Percentiles rank a stretch among this genome's conserved stretches.
These are phyloP conservation scores for Didymella pinodella DNA, from an alignment of 2,329 filamentous ascomycete species.

Conservation along the genomic window DNA sequence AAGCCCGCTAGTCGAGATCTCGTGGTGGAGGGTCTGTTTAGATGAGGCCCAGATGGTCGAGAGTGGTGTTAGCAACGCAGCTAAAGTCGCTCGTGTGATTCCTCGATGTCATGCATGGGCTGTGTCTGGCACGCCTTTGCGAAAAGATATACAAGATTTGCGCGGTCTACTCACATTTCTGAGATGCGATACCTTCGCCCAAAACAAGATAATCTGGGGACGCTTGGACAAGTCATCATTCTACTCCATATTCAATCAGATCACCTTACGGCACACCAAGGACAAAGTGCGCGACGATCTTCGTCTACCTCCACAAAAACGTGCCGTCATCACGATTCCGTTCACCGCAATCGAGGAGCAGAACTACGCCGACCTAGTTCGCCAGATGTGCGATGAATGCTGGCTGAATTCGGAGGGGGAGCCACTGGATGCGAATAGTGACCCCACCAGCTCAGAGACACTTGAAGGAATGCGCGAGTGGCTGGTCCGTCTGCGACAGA, in stretches of 20 bases:
- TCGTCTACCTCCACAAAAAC: slow-evolving; percentile 79
- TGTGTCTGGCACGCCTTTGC: slow-evolving; percentile 88
- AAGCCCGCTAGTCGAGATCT: slow-evolving; percentile 80
- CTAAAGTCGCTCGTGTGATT: slow-evolving; percentile 78
- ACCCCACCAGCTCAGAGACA: slow-evolving; percentile 63
- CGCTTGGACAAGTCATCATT: slow-evolving; percentile 74
- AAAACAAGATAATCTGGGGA: slow-evolving; percentile 71
- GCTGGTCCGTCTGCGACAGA: slow-evolving; percentile 80
- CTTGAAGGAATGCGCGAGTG: slow-evolving; percentile 80
- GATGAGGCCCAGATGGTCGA: slow-evolving; percentile 93
- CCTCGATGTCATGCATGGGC: slow-evolving; percentile 90
- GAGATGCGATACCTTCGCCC: slow-evolving; percentile 77
- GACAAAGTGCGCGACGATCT: slow-evolving; percentile 80
- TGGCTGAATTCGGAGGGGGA: slow-evolving; percentile 70
- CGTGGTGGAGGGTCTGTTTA: slow-evolving; percentile 84
- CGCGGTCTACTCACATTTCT: slow-evolving; percentile 84
- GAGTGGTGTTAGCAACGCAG: slow-evolving; percentile 83
- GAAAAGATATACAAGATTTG: slow-evolving; percentile 79
- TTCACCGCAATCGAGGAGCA: slow-evolving; percentile 92
- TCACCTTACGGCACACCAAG: slow-evolving; percentile 88
- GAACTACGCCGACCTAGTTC: slow-evolving; percentile 79
- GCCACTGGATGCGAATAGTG: slow-evolving; percentile 69
- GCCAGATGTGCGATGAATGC: slow-evolving; percentile 75
- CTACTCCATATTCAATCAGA: slow-evolving; percentile 70
- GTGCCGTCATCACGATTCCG: slow-evolving; percentile 86